Evolutionary conservation across 129 eudicot genomes (phyloP).

Genomic region (Flaveria brownii): DNA sequence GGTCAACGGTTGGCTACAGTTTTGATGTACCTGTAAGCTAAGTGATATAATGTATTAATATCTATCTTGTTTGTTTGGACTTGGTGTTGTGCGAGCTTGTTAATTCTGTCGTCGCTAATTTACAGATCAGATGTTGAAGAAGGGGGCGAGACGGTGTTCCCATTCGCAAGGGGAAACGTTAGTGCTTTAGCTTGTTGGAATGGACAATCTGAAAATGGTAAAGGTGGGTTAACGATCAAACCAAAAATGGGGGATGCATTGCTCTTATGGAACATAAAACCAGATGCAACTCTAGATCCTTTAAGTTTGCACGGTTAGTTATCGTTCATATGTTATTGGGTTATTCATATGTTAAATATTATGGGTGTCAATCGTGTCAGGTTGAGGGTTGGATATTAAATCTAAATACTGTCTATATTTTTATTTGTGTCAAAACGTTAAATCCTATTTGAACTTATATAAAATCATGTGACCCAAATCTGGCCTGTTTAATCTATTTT

Average conservation of each 20-base stretch:
- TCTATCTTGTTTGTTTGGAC: not conserved
- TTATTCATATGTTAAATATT: no score
- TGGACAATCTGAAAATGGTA: constrained; percentile 58
- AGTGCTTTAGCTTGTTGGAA: constrained; percentile 75
- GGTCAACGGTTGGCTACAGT: constrained; percentile 59
- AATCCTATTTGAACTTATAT: no score
- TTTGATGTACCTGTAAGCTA: constrained; percentile 79
- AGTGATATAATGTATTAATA: no score
- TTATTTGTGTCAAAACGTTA: no score
- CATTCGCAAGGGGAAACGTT: constrained; percentile 76
- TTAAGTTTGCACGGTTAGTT: constrained; percentile 73
- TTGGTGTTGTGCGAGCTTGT: not conserved
- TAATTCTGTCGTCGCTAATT: not conserved
- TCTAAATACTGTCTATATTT: no score
- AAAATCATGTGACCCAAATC: no score
- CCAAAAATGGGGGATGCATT: constrained; percentile 94
- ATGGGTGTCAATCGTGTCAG: no score
- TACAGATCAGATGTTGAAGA: constrained; percentile 95
- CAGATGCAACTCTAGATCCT: constrained; percentile 66
- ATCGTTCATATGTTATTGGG: not conserved
- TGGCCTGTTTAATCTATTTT: no score
- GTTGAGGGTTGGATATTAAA: no score
- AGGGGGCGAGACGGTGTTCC: constrained; percentile 96
- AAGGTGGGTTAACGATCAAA: constrained; percentile 74
- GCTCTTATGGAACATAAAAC: constrained; percentile 83